Percentiles rank a stretch among this genome's conserved stretches.
Evolutionary conservation across 805 yeast genomes (phyloP).

Genomic region (Lipomyces starkeyi): DNA sequence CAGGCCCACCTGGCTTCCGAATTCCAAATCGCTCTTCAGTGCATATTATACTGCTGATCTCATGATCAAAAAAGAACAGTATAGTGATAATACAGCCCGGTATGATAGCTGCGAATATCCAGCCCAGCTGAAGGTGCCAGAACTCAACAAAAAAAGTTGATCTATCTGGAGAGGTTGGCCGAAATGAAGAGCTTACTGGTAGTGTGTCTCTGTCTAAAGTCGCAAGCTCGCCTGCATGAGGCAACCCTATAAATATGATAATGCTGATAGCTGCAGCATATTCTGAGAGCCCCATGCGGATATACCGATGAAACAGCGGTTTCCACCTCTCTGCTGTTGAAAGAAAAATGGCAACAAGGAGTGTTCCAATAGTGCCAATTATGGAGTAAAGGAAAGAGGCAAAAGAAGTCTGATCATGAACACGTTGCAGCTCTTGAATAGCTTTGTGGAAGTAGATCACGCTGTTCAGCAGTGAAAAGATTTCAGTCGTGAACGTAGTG

Average conservation of each 20-base stretch:
- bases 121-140: background rate
- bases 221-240: background rate
- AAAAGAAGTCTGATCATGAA: background rate
- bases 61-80: constrained; percentile 7
- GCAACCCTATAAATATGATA: background rate
- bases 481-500: background rate
- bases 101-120: background rate
- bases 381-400: background rate
- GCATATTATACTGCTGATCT: constrained; percentile 4
- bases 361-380: constrained; percentile 1
- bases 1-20: background rate
- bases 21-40: background rate
- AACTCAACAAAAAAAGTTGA: background rate
- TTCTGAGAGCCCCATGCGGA: background rate
- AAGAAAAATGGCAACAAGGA: constrained; percentile 5
- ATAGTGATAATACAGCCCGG: background rate
- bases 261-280: constrained; percentile 4
- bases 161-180: background rate
- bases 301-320: constrained; percentile 1
- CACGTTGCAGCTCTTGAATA: constrained; percentile 1
- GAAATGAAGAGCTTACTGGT: background rate
- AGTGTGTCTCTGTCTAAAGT: background rate
- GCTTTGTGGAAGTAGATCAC: constrained; percentile 6
- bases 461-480: constrained; percentile 7
- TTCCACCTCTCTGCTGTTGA: constrained; percentile 1